Conservation (phyloP, 257 asterid species). For the Echites panduratus region DNA sequence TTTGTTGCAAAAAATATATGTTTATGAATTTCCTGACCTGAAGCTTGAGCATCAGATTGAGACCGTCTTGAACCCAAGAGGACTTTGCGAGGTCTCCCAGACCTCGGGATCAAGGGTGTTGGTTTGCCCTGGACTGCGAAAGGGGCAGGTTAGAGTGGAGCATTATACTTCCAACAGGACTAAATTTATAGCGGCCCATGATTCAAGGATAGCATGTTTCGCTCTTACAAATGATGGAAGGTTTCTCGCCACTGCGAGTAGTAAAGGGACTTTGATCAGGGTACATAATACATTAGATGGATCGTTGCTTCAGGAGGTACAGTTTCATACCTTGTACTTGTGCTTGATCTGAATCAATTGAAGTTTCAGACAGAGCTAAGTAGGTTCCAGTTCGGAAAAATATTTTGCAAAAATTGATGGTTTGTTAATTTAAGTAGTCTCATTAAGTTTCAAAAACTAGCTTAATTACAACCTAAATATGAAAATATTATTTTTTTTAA, state of each 20-base stretch:
- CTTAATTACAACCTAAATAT: background rate
- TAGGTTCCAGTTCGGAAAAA: background rate
- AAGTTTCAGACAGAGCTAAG: background rate
- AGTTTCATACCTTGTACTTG: background rate
- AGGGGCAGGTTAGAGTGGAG: slow-evolving; percentile 89
- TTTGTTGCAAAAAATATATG: slow-evolving; percentile 70
- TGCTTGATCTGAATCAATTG: background rate
- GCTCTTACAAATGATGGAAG: slow-evolving; percentile 79
- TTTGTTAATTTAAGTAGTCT: background rate
- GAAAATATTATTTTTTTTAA: background rate
- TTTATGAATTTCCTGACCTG: slow-evolving; percentile 76
- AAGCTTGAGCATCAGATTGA: slow-evolving; percentile 83
- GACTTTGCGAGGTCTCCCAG: slow-evolving; percentile 81
- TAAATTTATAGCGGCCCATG: slow-evolving; percentile 71
- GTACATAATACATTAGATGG: slow-evolving; percentile 76
- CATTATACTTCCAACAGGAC: slow-evolving; percentile 71
- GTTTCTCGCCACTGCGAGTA: slow-evolving; percentile 79
- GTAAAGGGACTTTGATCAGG: slow-evolving; percentile 77
- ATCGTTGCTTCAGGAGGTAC: slow-evolving; percentile 83
- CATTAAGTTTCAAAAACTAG: background rate
- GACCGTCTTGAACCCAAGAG: slow-evolving; percentile 72
- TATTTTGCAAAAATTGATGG: background rate
- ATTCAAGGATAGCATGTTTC: slow-evolving; percentile 61
- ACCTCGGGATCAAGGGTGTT: slow-evolving; percentile 63
- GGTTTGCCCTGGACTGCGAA: slow-evolving; percentile 80